phyloP scores from a whole-genome alignment of 306 rosid genomes.

The Leucaena leucocephala region DNA sequence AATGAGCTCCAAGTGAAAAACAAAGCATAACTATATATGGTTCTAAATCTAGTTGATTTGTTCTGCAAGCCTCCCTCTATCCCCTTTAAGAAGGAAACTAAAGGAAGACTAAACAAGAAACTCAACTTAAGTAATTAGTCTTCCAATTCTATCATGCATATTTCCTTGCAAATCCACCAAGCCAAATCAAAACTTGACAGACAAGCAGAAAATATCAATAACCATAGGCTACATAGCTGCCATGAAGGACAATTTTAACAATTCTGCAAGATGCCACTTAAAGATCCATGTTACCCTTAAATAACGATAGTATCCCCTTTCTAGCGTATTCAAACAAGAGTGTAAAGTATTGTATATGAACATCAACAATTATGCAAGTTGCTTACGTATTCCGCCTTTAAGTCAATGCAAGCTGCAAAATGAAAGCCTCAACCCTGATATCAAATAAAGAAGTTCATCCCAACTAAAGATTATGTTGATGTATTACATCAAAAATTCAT shows the following conservation, averaged over 20 bases:
- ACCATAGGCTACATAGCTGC: neutral
- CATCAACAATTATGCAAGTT: neutral
- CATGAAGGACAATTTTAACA: neutral
- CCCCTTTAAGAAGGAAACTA: neutral
- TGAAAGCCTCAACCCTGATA: neutral
- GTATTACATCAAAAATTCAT: neutral
- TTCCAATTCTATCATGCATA: neutral
- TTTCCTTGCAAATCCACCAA: conserved; percentile 6
- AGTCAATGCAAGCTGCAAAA: conserved; percentile 3
- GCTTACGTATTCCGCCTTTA: neutral
- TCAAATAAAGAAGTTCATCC: conserved; percentile 19
- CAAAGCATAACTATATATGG: neutral
- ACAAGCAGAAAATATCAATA: neutral
- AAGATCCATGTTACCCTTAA: neutral
- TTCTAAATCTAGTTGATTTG: conserved; percentile 14
- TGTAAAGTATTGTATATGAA: neutral
- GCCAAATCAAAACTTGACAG: neutral
- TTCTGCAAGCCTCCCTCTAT: neutral
- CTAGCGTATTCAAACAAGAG: neutral
- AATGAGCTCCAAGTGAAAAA: neutral
- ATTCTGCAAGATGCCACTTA: neutral
- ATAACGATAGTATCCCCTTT: neutral
- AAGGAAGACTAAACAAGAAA: neutral
- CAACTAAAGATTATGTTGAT: conserved; percentile 7
- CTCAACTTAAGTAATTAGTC: neutral